Evolutionary conservation across 2,329 filamentous ascomycete species (phyloP).

Genomic region (Coleophoma crateriformis): DNA sequence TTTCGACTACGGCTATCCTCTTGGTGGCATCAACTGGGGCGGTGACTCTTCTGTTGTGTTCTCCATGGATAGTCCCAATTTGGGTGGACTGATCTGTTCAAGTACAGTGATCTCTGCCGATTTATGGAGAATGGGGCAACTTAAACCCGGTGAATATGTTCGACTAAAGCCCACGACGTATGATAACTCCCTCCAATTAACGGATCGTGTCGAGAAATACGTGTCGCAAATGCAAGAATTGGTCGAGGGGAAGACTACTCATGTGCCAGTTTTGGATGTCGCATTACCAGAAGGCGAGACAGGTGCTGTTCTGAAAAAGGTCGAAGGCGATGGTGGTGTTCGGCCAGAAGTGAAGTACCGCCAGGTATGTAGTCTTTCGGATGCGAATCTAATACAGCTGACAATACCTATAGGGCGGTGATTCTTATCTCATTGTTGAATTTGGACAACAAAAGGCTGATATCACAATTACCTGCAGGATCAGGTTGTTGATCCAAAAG

Average conservation of each 20-base stretch:
- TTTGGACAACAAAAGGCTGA: conserved; percentile 12
- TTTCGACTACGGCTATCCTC: conserved; percentile 53
- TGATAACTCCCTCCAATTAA: conserved; percentile 40
- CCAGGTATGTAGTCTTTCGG: conserved; percentile 5
- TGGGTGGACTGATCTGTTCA: conserved; percentile 53
- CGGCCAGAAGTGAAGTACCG: conserved; percentile 10
- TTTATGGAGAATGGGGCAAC: conserved; percentile 56
- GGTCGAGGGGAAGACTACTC: conserved; percentile 2
- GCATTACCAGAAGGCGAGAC: conserved; percentile 5
- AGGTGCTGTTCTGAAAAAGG: conserved; percentile 7
- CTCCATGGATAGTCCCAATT: conserved; percentile 51
- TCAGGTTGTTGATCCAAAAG: conserved; percentile 10
- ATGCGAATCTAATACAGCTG: too few species aligned
- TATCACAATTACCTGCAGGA: conserved; percentile 8
- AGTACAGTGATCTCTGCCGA: conserved; percentile 52
- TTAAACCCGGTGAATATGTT: conserved; percentile 52
- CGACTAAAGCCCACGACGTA: conserved; percentile 44
- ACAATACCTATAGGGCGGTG: conserved; percentile 6
- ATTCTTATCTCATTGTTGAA: conserved; percentile 11
- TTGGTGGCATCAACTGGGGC: conserved; percentile 52
- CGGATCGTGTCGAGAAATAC: conserved; percentile 36
- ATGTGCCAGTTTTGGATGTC: conserved; percentile 5
- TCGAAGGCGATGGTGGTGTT: conserved; percentile 2
- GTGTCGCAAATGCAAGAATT: conserved; percentile 29
- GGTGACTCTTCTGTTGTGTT: conserved; percentile 58